A percentile compares a stretch with the other conserved stretches of the same genome.
These are phyloP conservation scores for Cudoniella acicularis DNA, from an alignment of 495 filamentous ascomycete genomes.

Conservation along the genomic window DNA sequence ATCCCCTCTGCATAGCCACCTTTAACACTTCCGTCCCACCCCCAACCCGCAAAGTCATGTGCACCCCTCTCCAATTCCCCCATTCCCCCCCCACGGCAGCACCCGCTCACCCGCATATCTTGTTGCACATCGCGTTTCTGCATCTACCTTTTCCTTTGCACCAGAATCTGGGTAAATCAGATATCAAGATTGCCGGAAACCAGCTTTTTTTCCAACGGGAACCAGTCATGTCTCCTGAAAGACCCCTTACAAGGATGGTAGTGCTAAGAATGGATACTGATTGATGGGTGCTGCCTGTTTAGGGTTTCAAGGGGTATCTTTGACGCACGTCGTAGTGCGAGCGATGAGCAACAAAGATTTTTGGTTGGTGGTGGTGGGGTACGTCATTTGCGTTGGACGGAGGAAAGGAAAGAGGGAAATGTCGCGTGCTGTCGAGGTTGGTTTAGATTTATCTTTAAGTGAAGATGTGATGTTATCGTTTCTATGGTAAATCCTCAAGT, in stretches of 20 bases:
- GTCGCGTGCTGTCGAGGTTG: too few relatives aligned
- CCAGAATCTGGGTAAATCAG: background rate
- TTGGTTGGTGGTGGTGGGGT: too few relatives aligned
- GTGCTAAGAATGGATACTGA: background rate
- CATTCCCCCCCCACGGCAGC: background rate
- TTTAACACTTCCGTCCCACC: background rate
- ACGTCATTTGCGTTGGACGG: too few relatives aligned
- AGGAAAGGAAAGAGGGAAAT: too few relatives aligned
- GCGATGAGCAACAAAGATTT: background rate
- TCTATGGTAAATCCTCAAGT: too few relatives aligned
- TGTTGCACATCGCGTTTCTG: background rate
- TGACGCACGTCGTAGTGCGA: background rate
- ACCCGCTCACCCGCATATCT: background rate
- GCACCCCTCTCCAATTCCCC: background rate
- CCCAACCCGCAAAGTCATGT: background rate
- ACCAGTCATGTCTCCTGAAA: background rate
- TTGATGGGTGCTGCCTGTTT: background rate
- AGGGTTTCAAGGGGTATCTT: background rate
- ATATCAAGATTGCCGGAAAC: background rate
- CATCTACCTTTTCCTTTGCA: background rate
- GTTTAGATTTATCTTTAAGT: too few relatives aligned
- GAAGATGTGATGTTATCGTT: too few relatives aligned
- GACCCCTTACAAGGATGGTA: background rate
- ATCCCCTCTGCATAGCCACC: too few relatives aligned
- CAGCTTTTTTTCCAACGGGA: background rate